These are phyloP conservation scores for Candida tropicalis DNA, from an alignment of 1,139 yeast genomes.

Conservation along the genomic window DNA sequence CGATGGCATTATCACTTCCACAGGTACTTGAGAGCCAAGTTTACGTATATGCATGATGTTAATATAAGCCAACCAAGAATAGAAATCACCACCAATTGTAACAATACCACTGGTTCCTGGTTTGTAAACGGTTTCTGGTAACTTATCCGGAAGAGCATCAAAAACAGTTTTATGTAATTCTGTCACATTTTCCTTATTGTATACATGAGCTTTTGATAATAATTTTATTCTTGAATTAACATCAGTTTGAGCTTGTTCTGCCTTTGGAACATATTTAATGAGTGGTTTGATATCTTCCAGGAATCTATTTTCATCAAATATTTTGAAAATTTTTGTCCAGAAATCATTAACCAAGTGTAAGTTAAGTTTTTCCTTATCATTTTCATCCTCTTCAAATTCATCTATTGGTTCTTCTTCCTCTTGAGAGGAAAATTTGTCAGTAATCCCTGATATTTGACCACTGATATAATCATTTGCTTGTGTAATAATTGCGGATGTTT, in stretches of 20 bases:
- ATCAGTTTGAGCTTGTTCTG: constrained; percentile 15
- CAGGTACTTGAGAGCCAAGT: constrained; percentile 38
- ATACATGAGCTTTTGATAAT: constrained; percentile 29
- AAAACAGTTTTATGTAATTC: constrained; percentile 26
- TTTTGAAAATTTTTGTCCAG: constrained; percentile 24
- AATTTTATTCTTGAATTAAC: constrained; percentile 28
- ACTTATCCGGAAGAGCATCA: constrained; percentile 25
- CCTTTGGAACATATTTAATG: constrained; percentile 17
- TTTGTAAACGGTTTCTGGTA: constrained; percentile 27
- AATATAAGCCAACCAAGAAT: constrained; percentile 42
- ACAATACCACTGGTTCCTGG: constrained; percentile 35
- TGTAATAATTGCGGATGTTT: background rate
- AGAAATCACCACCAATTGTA: constrained; percentile 41
- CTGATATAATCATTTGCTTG: background rate
- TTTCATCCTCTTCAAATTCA: background rate
- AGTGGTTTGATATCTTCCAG: constrained; percentile 19
- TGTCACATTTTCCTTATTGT: constrained; percentile 22
- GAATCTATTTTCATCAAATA: constrained; percentile 19
- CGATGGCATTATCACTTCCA: constrained; percentile 38
- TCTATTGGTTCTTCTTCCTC: background rate
- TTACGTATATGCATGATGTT: constrained; percentile 35
- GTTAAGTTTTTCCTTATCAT: background rate
- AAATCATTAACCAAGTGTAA: constrained; percentile 14
- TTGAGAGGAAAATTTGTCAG: background rate
- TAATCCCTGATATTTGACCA: background rate